Evolutionary conservation across 2,329 filamentous ascomycete species (phyloP), one percentile per base, ranked within the genome.

Genomic region (Colletotrichum theobromicola): DNA sequence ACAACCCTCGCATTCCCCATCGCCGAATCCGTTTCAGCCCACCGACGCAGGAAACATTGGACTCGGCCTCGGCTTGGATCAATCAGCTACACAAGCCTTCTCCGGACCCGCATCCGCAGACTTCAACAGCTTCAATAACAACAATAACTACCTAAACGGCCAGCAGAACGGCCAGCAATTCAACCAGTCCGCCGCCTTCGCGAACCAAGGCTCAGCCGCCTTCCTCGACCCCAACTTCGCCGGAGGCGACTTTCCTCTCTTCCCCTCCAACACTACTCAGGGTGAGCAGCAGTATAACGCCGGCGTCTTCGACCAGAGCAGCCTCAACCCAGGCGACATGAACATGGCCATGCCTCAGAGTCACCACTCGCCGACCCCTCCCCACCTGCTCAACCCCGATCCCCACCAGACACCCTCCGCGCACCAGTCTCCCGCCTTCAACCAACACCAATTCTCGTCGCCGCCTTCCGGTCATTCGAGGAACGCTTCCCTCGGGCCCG

Each of bases 191-290:
- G 77, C 85, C 77, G 71, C 84, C 72, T 88, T 87, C 79, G 85
- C 82, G 15, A 75, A 60, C 42, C 86, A 87, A 76, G 78, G 7
- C 83, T 53, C 87, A 88, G 75, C 77, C 67, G 81, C 80, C 78
- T 91, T 88, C 77, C 80, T 92, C 55, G 85, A 87, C 55, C 82
- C 88, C 21, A 89, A 87, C 76, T 89, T 91, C 76, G 85, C 84
- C 80, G 85, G 87, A 79, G 85, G 84, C 75, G 91, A 94, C 83
- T 93, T 93, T 81, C 90, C 91, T 64, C 87, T 94, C 78, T 95
- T 94, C 79, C 89, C 92, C 5, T 82, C 87, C 34, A 76, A 66
- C 67, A 37, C 66, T 10, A 86, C 88, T 77, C 85, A 87, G 72
- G 85, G 84, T 64, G 85, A 87, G 76, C 89, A 91, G 76, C 90